Conservation (phyloP, 345 rosid genomes). For the Citrus maxima region DNA sequence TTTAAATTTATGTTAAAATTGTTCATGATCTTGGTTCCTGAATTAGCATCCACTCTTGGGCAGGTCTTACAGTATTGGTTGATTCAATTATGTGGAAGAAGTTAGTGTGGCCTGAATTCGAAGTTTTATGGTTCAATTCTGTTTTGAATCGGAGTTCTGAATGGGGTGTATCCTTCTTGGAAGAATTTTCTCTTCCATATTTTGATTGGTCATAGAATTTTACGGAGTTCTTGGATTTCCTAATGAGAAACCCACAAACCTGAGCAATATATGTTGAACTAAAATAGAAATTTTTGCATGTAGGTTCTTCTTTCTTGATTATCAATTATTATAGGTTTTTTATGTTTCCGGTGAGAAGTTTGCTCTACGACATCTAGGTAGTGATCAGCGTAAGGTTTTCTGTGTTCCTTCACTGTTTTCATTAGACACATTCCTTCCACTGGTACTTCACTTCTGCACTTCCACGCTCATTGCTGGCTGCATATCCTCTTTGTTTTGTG, state of each 20-base stretch:
- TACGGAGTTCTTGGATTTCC: not conserved
- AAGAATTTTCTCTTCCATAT: constrained; percentile 4
- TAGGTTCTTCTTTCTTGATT: not conserved
- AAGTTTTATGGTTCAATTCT: constrained; percentile 98
- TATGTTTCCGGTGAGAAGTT: not conserved
- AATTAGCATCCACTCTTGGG: constrained; percentile 21
- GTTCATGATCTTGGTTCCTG: constrained; percentile 5
- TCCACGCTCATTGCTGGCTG: constrained; percentile 77
- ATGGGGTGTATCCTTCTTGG: constrained; percentile 94
- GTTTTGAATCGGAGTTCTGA: constrained; percentile 90
- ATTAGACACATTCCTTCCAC: constrained; percentile 75
- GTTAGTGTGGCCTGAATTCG: constrained; percentile 87
- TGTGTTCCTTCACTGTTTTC: constrained; percentile 36
- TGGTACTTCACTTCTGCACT: constrained; percentile 99
- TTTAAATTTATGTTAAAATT: not conserved
- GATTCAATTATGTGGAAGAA: constrained; percentile 95
- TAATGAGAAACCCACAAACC: not conserved
- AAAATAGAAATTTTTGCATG: not conserved
- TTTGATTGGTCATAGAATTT: not conserved
- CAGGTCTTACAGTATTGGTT: constrained; percentile 77
- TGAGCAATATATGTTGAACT: not conserved
- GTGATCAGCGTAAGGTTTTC: not conserved
- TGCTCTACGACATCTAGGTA: not conserved
- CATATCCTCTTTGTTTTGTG: constrained; percentile 89
- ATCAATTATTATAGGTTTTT: not conserved